phyloP scores from a whole-genome alignment of 169 alveolate species.

The Eimeria acervulina region DNA sequence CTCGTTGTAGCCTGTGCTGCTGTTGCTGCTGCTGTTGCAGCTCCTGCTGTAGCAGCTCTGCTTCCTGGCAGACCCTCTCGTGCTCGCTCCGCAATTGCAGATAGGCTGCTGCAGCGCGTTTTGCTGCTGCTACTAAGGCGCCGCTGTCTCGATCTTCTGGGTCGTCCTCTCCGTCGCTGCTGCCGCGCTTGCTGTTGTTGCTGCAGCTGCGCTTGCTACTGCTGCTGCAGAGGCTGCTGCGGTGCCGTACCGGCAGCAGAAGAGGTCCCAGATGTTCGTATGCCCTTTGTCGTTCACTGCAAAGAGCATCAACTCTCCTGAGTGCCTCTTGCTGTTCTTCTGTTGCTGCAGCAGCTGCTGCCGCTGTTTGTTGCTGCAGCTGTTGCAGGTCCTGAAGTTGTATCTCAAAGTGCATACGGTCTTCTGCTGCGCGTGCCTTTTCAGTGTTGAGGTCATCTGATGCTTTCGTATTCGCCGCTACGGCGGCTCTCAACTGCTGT shows the following conservation, averaged over 20 bases:
- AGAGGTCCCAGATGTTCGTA: constrained; percentile 72
- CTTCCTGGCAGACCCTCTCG: constrained; percentile 47
- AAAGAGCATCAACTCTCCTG: constrained; percentile 68
- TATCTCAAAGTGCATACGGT: constrained; percentile 51
- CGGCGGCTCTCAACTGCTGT: constrained; percentile 65
- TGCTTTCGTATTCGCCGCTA: constrained; percentile 61
- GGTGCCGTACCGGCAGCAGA: not conserved
- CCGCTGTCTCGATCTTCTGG: constrained; percentile 7
- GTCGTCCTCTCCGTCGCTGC: constrained; percentile 62
- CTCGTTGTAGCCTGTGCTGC: constrained; percentile 56
- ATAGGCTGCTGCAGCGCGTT: constrained; percentile 68
- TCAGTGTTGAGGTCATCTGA: constrained; percentile 52
- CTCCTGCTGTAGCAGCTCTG: constrained; percentile 61
- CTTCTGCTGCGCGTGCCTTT: constrained; percentile 76
- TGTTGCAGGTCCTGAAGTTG: constrained; percentile 76
- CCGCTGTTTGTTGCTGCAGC: constrained; percentile 67
- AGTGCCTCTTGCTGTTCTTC: constrained; percentile 65
- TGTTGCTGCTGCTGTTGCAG: constrained; percentile 73
- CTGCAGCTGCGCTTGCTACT: constrained; percentile 58
- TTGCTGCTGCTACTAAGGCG: constrained; percentile 61
- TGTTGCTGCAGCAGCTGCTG: constrained; percentile 46
- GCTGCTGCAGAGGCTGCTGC: constrained; percentile 55
- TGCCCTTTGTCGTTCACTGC: constrained; percentile 58
- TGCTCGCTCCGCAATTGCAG: constrained; percentile 23
- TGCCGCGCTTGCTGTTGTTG: constrained; percentile 65